Evolutionary conservation across 768 basidiomycete species (phyloP), one percentile per base, ranked within the genome.

Genomic region (Gelatoporia subvermispora): DNA sequence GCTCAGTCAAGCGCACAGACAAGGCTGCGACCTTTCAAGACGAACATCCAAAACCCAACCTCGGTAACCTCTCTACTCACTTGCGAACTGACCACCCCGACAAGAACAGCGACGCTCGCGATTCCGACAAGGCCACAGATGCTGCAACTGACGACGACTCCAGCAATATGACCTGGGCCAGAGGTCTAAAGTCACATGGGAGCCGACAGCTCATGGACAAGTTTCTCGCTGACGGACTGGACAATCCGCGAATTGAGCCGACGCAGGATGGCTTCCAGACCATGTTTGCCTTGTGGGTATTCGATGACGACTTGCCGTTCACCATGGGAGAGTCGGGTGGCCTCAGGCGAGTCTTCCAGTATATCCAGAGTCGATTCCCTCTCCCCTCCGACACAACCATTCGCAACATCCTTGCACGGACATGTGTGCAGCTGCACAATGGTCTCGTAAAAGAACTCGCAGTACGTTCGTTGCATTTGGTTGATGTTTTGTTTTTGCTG

Each of bases 371-470:
- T 40, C 31, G 48, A 18, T 59, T 43, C 31, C 21, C 17, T 11
- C 54, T 65, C 17, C 64, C 61, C 2, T 49, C 49, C 18, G 63
- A 65, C 42, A 64, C 63, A 3, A 62, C 61, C 13, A 57, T 65
- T n/a, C 57, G 57, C 8, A 64, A 62, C 45, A 47, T 23, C 5
- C 41, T 43, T 23, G 23, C 41, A 2, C 11, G 25, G 41, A 43
- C 25, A n/a, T 59, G 49, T 37, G 15, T 11, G 0, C 59, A 60
- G 22, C 49, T 65, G 42, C 55, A 61, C 50, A 43, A 41, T 8
- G 41, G 53, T 18, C 43, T 61, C 18, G 55, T 58, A 4, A n/a
- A 28, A 40, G 58, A 62, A 18, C 42, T 61, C 18, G 43, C 54
- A 35, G 58, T 54, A 45, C 7, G 37, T n/a, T n/a, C n/a, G n/a